phyloP scores from a whole-genome alignment of 208 protist species.

The Trypanosoma boissoni region DNA sequence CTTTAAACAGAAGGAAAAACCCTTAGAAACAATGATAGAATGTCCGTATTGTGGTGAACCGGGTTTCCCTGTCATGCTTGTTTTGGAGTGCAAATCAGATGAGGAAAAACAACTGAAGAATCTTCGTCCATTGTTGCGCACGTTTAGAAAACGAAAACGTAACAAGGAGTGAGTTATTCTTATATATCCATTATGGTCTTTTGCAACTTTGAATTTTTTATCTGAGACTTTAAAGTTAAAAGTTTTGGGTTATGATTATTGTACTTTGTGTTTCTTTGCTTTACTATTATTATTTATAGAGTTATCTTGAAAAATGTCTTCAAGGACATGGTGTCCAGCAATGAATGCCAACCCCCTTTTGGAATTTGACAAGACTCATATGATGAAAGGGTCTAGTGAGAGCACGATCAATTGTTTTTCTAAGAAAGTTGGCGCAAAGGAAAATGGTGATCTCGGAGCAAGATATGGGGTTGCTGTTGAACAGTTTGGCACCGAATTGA shows the following conservation, averaged over 20 bases:
- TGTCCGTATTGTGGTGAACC: constrained; percentile 44
- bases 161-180: constrained; percentile 2
- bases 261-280: neutral
- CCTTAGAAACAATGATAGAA: neutral
- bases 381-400: neutral
- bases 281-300: constrained; percentile 7
- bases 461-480: constrained; percentile 41
- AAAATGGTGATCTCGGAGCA: constrained; percentile 45
- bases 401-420: neutral
- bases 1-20: neutral
- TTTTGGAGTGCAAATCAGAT: constrained; percentile 28
- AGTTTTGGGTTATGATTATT: neutral
- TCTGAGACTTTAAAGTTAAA: no score
- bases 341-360: constrained; percentile 10
- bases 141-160: constrained; percentile 39
- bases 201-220: no score
- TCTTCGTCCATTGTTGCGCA: constrained; percentile 24
- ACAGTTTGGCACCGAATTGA: constrained; percentile 23
- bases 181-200: neutral
- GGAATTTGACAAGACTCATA: constrained; percentile 22
- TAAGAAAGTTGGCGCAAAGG: constrained; percentile 17
- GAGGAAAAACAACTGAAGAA: constrained; percentile 27
- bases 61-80: constrained; percentile 38
- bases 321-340: constrained; percentile 40
- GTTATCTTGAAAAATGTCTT: constrained; percentile 9